phyloP scores from a whole-genome alignment of 2,329 filamentous ascomycete genomes.

The Tothia fuscella region DNA sequence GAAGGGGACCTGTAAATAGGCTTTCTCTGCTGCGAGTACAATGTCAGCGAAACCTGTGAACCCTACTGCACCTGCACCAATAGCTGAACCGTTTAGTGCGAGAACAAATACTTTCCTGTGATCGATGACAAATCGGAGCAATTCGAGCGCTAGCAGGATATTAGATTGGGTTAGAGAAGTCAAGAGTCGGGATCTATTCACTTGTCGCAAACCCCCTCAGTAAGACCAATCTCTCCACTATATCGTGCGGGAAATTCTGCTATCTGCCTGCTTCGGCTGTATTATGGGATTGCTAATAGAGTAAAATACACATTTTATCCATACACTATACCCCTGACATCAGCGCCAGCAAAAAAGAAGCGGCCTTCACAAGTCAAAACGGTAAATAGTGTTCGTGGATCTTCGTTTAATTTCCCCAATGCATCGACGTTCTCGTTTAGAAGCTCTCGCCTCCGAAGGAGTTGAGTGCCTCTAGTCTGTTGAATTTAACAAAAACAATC shows the following conservation, averaged over 20 bases:
- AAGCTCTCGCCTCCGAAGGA: conserved; percentile 35
- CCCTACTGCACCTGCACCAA: conserved; percentile 42
- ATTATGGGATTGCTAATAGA: not conserved
- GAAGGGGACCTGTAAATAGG: conserved; percentile 39
- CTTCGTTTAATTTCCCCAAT: conserved; percentile 32
- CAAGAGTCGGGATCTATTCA: conserved; percentile 19
- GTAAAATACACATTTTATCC: not conserved
- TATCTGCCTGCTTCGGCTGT: not conserved
- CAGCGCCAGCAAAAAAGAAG: conserved; percentile 40
- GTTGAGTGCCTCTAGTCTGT: conserved; percentile 36
- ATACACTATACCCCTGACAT: conserved; percentile 28
- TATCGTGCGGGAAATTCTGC: not conserved
- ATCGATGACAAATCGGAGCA: conserved; percentile 36
- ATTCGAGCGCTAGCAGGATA: conserved; percentile 16
- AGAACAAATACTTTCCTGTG: conserved; percentile 40
- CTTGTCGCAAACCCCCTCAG: conserved; percentile 8
- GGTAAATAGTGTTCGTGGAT: conserved; percentile 38
- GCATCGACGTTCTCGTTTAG: conserved; percentile 32
- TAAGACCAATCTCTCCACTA: not conserved
- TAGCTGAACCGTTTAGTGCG: conserved; percentile 38
- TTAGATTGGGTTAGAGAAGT: conserved; percentile 15
- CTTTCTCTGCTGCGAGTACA: conserved; percentile 31
- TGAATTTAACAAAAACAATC: conserved; percentile 28
- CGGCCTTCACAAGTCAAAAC: conserved; percentile 38
- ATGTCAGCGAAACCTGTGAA: conserved; percentile 39